Evolutionary conservation across 257 asterid species (phyloP).

Genomic region (Solanum paucissectum): DNA sequence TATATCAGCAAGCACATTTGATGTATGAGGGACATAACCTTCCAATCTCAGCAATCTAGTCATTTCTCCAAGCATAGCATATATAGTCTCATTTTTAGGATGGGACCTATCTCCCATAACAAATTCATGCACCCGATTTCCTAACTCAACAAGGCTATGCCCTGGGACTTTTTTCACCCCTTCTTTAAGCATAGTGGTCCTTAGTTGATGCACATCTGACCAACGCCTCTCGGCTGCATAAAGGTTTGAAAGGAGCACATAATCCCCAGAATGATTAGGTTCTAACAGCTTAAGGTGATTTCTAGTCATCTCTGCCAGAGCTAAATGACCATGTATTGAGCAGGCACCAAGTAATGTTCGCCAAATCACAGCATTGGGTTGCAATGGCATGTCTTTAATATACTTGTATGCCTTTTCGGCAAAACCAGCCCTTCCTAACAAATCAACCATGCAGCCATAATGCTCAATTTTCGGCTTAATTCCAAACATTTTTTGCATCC

Average conservation of each 20-base stretch:
- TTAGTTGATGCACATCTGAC: slow-evolving; percentile 53
- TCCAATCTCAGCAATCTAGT: slow-evolving; percentile 47
- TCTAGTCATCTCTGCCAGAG: slow-evolving; percentile 48
- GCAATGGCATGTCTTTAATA: slow-evolving; percentile 47
- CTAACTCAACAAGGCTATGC: slow-evolving; percentile 62
- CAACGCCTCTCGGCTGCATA: slow-evolving; percentile 73
- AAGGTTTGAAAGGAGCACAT: slow-evolving; percentile 69
- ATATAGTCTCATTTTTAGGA: slow-evolving; percentile 45
- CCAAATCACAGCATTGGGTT: slow-evolving; percentile 77
- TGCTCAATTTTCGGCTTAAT: slow-evolving; percentile 71
- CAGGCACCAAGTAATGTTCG: slow-evolving; percentile 73
- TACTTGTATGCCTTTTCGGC: slow-evolving; percentile 53
- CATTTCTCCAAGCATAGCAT: slow-evolving; percentile 71
- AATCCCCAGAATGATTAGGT: slow-evolving; percentile 71
- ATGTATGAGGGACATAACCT: slow-evolving; percentile 67
- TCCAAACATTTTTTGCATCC: slow-evolving; percentile 35
- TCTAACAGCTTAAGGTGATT: slow-evolving; percentile 37
- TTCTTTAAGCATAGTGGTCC: slow-evolving; percentile 55
- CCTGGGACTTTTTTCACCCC: slow-evolving; percentile 79
- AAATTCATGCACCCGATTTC: slow-evolving; percentile 53
- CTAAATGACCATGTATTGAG: slow-evolving; percentile 39
- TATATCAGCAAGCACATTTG: slow-evolving; percentile 65
- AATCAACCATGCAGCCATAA: slow-evolving; percentile 81
- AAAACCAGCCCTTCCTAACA: slow-evolving; percentile 68
- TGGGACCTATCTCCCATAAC: slow-evolving; percentile 70